These are phyloP conservation scores for Vicia villosa DNA, from an alignment of 306 rosid genomes.

Conservation along the genomic window DNA sequence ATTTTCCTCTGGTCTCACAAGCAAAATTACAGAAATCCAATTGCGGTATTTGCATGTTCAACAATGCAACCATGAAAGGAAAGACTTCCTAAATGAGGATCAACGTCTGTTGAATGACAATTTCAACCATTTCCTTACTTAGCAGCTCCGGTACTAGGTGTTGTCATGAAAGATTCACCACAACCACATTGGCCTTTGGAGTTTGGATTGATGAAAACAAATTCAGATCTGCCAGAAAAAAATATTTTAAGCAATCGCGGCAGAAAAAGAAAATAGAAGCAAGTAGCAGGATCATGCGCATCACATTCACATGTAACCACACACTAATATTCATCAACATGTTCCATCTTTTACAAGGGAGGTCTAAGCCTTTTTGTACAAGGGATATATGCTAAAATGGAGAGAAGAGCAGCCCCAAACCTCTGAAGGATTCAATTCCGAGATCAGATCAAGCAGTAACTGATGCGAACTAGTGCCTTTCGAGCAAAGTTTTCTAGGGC, in stretches of 20 bases:
- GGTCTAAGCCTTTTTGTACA: neutral
- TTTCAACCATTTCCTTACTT: slow-evolving; percentile 49
- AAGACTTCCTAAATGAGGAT: slow-evolving; percentile 22
- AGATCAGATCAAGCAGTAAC: neutral
- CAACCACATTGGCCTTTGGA: slow-evolving; percentile 98
- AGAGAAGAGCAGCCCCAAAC: neutral
- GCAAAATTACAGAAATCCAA: slow-evolving; percentile 33
- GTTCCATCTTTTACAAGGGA: neutral
- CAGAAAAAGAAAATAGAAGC: slow-evolving; percentile 1
- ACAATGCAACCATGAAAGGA: slow-evolving; percentile 21
- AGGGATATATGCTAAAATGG: neutral
- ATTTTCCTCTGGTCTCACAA: slow-evolving; percentile 21
- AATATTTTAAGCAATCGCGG: neutral
- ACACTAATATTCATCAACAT: neutral
- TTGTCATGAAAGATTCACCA: slow-evolving; percentile 92
- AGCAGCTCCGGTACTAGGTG: slow-evolving; percentile 48
- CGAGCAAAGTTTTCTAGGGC: neutral
- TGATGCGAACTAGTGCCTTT: neutral
- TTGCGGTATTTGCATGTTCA: slow-evolving; percentile 12
- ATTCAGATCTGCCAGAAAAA: slow-evolving; percentile 74
- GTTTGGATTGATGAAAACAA: slow-evolving; percentile 87
- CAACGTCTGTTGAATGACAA: slow-evolving; percentile 14
- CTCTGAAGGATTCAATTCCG: neutral
- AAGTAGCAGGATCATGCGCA: neutral
- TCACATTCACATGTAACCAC: neutral